phyloP scores from a whole-genome alignment of 2,329 filamentous ascomycete genomes.

The Gnomoniopsis smithogilvyi region DNA sequence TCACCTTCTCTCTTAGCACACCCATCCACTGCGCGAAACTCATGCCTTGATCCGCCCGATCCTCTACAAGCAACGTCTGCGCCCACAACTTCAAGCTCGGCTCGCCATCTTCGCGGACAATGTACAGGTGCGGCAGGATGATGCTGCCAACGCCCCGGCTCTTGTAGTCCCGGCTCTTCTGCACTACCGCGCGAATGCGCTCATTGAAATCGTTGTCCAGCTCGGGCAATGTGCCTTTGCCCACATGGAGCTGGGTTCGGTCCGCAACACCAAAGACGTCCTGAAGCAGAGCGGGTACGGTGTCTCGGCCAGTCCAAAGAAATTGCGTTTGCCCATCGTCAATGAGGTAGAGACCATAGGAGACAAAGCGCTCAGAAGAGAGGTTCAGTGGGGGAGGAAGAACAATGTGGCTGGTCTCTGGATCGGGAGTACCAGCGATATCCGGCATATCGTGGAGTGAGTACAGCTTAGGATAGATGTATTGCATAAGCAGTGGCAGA shows the following conservation, averaged over 20 bases:
- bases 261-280: conserved; percentile 92
- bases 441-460: conserved; percentile 96
- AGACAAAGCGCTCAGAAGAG: conserved; percentile 80
- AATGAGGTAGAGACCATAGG: conserved; percentile 92
- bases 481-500: conserved; percentile 85
- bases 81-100: conserved; percentile 95
- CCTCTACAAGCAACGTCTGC: conserved; percentile 91
- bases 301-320: conserved; percentile 91
- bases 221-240: conserved; percentile 83
- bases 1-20: conserved; percentile 88
- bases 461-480: conserved; percentile 84
- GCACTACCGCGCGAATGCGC: conserved; percentile 81
- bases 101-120: conserved; percentile 93
- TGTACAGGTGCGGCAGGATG: conserved; percentile 85
- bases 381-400: conserved; percentile 83
- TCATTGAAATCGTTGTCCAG: conserved; percentile 97
- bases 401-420: conserved; percentile 81
- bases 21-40: conserved; percentile 94
- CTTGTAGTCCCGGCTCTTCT: conserved; percentile 87
- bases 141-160: conserved; percentile 90
- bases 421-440: conserved; percentile 80
- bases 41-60: conserved; percentile 89
- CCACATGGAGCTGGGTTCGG: conserved; percentile 79
- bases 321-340: conserved; percentile 98
- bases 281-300: conserved; percentile 79